These are phyloP conservation scores for Phytophthora ramorum DNA, from an alignment of 352 stramenopile species.

Conservation along the genomic window DNA sequence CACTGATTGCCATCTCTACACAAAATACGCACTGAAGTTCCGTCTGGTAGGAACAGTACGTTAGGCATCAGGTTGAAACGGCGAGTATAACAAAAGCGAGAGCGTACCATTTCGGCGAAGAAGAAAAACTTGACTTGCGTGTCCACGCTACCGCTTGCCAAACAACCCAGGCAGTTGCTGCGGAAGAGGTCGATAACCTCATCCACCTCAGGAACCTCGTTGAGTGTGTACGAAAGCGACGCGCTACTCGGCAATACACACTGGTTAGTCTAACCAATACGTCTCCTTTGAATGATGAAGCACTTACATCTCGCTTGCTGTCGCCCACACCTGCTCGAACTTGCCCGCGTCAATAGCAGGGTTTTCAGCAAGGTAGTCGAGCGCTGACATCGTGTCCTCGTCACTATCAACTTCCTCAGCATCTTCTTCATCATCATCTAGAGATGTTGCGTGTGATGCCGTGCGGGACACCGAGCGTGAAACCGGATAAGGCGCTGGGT, in stretches of 20 bases:
- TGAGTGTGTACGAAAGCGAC: slow-evolving; percentile 52
- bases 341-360: slow-evolving; percentile 72
- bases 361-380: slow-evolving; percentile 71
- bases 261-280: slow-evolving; percentile 13
- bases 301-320: slow-evolving; percentile 77
- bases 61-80: slow-evolving; percentile 6
- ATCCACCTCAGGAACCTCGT: slow-evolving; percentile 73
- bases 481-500: slow-evolving; percentile 14
- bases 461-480: slow-evolving; percentile 31
- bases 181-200: slow-evolving; percentile 80
- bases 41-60: slow-evolving; percentile 38
- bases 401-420: slow-evolving; percentile 48
- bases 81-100: not conserved
- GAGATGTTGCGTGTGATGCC: slow-evolving; percentile 35
- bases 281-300: not conserved
- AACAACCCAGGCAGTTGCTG: slow-evolving; percentile 73
- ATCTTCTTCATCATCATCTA: slow-evolving; percentile 48
- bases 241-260: slow-evolving; percentile 41
- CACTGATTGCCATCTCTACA: slow-evolving; percentile 79
- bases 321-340: slow-evolving; percentile 85
- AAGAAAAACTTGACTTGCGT: slow-evolving; percentile 91
- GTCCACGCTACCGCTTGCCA: slow-evolving; percentile 78
- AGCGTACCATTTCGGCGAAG: slow-evolving; percentile 81
- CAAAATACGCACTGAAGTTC: slow-evolving; percentile 86
- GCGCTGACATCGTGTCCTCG: slow-evolving; percentile 64